phyloP scores from a whole-genome alignment of 805 yeast genomes.

The Debaryomyces prosopidis region DNA sequence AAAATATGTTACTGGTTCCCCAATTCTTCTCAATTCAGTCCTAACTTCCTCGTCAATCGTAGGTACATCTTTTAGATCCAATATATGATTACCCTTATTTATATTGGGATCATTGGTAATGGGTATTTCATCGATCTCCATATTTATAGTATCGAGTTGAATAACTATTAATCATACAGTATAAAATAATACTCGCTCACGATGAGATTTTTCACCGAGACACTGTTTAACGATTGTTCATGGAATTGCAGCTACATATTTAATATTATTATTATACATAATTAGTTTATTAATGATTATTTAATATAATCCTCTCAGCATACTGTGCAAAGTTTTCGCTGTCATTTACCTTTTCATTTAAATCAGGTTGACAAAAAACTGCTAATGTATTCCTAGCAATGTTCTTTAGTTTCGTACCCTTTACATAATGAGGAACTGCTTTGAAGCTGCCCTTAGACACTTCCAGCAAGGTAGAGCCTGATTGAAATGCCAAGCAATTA shows the following conservation, averaged over 20 bases:
- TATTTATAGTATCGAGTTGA: not conserved
- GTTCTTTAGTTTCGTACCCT: slow-evolving; percentile 35
- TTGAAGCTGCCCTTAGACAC: slow-evolving; percentile 49
- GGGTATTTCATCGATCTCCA: slow-evolving; percentile 8
- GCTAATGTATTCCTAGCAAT: slow-evolving; percentile 58
- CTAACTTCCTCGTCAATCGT: slow-evolving; percentile 68
- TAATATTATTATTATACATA: no score
- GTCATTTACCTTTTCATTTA: slow-evolving; percentile 48
- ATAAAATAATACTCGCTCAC: no score
- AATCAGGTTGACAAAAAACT: slow-evolving; percentile 60
- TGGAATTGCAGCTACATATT: no score
- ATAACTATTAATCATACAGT: not conserved
- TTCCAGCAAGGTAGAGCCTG: slow-evolving; percentile 57
- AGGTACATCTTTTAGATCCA: slow-evolving; percentile 40
- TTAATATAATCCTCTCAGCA: slow-evolving; percentile 40
- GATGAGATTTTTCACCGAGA: no score
- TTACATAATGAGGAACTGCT: slow-evolving; percentile 61
- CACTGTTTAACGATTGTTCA: no score
- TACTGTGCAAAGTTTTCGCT: slow-evolving; percentile 51
- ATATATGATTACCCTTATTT: not conserved
- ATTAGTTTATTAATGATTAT: slow-evolving; percentile 31
- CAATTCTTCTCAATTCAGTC: slow-evolving; percentile 43
- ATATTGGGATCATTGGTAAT: slow-evolving; percentile 3
- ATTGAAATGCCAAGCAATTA: slow-evolving; percentile 60
- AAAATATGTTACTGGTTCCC: slow-evolving; percentile 55